These are phyloP conservation scores for Medicago lupulina DNA, from an alignment of 306 rosid species.

Conservation along the genomic window DNA sequence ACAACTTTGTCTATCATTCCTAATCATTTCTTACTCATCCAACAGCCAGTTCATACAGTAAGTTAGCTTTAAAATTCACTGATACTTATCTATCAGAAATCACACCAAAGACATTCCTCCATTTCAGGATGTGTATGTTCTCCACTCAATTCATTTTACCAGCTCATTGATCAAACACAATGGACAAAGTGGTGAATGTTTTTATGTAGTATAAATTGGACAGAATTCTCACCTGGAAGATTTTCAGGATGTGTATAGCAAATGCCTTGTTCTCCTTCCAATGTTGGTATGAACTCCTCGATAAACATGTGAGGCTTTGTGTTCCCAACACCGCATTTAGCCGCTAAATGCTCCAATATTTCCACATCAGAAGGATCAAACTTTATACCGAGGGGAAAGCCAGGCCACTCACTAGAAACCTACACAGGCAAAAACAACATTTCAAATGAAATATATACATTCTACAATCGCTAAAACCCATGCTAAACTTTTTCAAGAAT, in stretches of 20 bases:
- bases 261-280: slow-evolving; percentile 73
- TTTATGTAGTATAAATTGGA: slow-evolving; percentile 1
- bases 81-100: background rate
- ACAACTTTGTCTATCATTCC: too few species aligned
- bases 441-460: slow-evolving; percentile 7
- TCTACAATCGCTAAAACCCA: slow-evolving; percentile 26
- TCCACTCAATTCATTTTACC: slow-evolving; percentile 24
- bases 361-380: slow-evolving; percentile 88
- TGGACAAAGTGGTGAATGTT: background rate
- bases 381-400: slow-evolving; percentile 87
- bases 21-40: too few species aligned
- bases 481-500: slow-evolving; percentile 26
- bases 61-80: background rate
- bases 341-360: slow-evolving; percentile 77
- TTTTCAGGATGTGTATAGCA: slow-evolving; percentile 86
- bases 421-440: slow-evolving; percentile 45
- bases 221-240: slow-evolving; percentile 74
- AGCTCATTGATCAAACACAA: background rate
- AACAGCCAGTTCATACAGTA: too few species aligned
- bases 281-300: slow-evolving; percentile 81
- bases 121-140: background rate
- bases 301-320: slow-evolving; percentile 64
- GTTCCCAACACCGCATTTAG: slow-evolving; percentile 71
- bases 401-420: slow-evolving; percentile 90
- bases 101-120: background rate